These are phyloP conservation scores for Liquidambar formosana DNA, from an alignment of 164 flowering plant genomes.

Conservation along the genomic window DNA sequence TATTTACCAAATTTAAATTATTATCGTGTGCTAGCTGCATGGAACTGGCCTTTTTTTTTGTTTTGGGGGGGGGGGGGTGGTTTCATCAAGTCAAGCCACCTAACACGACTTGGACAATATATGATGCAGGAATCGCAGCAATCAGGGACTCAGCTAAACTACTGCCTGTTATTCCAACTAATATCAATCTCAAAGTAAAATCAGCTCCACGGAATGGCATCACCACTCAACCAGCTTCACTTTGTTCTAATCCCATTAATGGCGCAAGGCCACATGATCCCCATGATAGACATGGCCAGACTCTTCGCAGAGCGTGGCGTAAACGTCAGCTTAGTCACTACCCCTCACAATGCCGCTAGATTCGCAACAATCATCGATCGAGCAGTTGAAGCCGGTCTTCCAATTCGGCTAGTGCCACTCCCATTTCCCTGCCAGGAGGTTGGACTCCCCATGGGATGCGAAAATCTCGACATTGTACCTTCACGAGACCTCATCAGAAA, in stretches of 20 bases:
- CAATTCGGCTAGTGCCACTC: background rate
- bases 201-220: background rate
- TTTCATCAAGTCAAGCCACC: too few species aligned
- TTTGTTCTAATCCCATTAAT: conserved; percentile 17
- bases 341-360: conserved; percentile 3
- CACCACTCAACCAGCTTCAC: conserved; percentile 5
- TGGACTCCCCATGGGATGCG: conserved; percentile 10
- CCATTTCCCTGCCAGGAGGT: background rate
- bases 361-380: background rate
- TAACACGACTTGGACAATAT: too few species aligned
- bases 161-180: too few species aligned
- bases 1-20: too few species aligned
- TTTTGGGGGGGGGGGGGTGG: too few species aligned
- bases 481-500: background rate
- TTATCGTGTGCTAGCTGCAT: too few species aligned
- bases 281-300: conserved; percentile 20
- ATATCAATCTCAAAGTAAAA: too few species aligned
- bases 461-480: conserved; percentile 7
- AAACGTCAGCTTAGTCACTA: conserved; percentile 10
- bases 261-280: conserved; percentile 26
- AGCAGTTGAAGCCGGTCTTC: background rate
- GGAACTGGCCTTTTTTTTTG: too few species aligned
- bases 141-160: too few species aligned
- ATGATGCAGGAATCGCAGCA: too few species aligned
- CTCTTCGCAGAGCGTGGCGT: conserved; percentile 5